Evolutionary conservation across 805 yeast genomes (phyloP).

Genomic region (Candida golubevii): DNA sequence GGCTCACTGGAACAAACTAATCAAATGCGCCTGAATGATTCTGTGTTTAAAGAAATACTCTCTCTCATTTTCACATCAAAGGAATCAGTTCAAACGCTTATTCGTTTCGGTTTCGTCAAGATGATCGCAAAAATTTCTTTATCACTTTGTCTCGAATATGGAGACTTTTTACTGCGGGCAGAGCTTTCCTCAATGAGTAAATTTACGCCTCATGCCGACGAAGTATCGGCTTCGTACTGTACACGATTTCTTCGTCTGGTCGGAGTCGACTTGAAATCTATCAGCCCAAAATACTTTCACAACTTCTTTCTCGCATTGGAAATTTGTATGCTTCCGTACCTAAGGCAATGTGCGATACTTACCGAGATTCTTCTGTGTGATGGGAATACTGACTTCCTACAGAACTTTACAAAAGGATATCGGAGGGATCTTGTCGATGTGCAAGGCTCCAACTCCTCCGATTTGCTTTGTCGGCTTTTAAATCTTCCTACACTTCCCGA

Average conservation of each 20-base stretch:
- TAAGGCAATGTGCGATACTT: slow-evolving; percentile 33
- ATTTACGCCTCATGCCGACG: not conserved
- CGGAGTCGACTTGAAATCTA: not conserved
- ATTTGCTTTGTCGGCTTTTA: slow-evolving; percentile 23
- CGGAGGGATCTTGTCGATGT: too few species aligned
- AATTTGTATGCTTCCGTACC: slow-evolving; percentile 24
- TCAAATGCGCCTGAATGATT: slow-evolving; percentile 13
- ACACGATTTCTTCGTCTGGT: not conserved
- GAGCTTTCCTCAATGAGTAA: not conserved
- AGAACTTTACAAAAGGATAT: too few species aligned
- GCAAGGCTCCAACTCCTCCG: slow-evolving; percentile 9
- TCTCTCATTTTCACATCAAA: slow-evolving; percentile 41
- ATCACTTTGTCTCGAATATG: slow-evolving; percentile 16
- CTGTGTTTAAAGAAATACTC: slow-evolving; percentile 37
- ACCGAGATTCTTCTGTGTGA: slow-evolving; percentile 30
- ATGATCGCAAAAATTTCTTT: slow-evolving; percentile 21
- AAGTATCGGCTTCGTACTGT: not conserved
- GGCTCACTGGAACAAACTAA: too few species aligned
- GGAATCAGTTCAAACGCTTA: slow-evolving; percentile 37
- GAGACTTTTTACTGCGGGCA: not conserved
- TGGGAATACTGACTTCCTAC: slow-evolving; percentile 19
- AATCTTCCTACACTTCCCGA: slow-evolving; percentile 18
- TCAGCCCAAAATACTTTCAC: not conserved
- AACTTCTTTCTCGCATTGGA: slow-evolving; percentile 10
- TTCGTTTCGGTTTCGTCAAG: slow-evolving; percentile 30